Percentiles rank a stretch among this genome's conserved stretches.
These are phyloP conservation scores for Cytospora leucostoma DNA, from an alignment of 2,329 filamentous ascomycete species.

Conservation along the genomic window DNA sequence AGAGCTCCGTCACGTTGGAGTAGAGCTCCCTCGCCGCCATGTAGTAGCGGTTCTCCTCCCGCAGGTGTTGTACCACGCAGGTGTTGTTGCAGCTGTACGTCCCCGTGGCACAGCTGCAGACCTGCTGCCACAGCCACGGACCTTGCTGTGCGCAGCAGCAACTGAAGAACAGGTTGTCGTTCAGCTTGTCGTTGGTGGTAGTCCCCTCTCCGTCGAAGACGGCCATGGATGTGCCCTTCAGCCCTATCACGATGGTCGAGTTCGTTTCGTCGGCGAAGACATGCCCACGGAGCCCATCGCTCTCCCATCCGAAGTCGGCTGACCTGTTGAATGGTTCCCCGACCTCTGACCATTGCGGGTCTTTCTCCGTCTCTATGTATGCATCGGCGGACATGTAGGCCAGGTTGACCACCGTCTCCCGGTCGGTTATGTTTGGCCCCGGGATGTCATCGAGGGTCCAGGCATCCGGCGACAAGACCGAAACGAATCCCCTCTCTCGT, in stretches of 20 bases:
- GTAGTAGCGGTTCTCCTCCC: slow-evolving; percentile 88
- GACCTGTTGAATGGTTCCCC: slow-evolving; percentile 80
- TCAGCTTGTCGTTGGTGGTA: slow-evolving; percentile 95
- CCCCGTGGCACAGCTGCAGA: slow-evolving; percentile 87
- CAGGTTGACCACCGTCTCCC: slow-evolving; percentile 78
- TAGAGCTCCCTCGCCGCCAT: slow-evolving; percentile 86
- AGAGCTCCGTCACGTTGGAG: slow-evolving; percentile 86
- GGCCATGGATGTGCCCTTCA: slow-evolving; percentile 89
- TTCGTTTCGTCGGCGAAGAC: slow-evolving; percentile 87
- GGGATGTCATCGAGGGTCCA: slow-evolving; percentile 82
- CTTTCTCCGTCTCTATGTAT: slow-evolving; percentile 73
- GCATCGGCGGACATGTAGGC: slow-evolving; percentile 89
- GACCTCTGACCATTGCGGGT: slow-evolving; percentile 82
- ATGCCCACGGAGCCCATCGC: slow-evolving; percentile 86
- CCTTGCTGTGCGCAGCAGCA: slow-evolving; percentile 96
- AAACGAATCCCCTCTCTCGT: slow-evolving; percentile 66
- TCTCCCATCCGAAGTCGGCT: slow-evolving; percentile 88
- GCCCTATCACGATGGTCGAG: slow-evolving; percentile 82
- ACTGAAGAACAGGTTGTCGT: slow-evolving; percentile 97
- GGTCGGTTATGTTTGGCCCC: slow-evolving; percentile 82
- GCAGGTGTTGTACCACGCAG: slow-evolving; percentile 75
- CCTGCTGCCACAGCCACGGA: slow-evolving; percentile 84
- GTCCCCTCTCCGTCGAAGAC: slow-evolving; percentile 97
- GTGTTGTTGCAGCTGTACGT: slow-evolving; percentile 92
- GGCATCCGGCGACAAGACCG: slow-evolving; percentile 68